Conservation (phyloP, 257 asterid species). For the Fraxinus quadrangulata region DNA sequence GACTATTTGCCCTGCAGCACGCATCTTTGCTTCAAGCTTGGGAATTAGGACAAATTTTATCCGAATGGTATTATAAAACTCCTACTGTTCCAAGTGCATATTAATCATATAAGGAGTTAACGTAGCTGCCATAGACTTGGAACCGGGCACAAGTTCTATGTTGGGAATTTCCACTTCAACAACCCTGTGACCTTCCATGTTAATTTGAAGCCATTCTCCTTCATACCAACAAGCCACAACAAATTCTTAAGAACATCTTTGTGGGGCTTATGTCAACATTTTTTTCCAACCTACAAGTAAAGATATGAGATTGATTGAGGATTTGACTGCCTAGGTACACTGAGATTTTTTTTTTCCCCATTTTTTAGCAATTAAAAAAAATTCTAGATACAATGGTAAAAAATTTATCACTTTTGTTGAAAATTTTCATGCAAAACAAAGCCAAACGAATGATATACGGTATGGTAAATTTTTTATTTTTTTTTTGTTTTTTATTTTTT, state of each 20-base stretch:
- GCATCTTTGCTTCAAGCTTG: slow-evolving; percentile 92
- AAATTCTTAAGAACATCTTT: slow-evolving; percentile 8
- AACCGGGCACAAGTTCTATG: slow-evolving; percentile 61
- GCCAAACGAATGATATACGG: too few species aligned
- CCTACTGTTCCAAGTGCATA: slow-evolving; percentile 16
- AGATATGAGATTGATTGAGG: too few species aligned
- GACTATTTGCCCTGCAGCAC: slow-evolving; percentile 83
- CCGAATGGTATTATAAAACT: slow-evolving; percentile 20
- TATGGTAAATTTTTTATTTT: too few species aligned
- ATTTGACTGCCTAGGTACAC: too few species aligned
- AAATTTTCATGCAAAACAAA: too few species aligned
- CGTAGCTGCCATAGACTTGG: slow-evolving; percentile 47
- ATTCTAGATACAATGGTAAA: too few species aligned
- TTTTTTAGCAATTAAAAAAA: too few species aligned
- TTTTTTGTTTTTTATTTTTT: too few species aligned
- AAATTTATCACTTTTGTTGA: too few species aligned
- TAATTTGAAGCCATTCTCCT: slow-evolving; percentile 96
- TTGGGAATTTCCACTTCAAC: slow-evolving; percentile 95
- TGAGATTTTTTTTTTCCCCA: too few species aligned
- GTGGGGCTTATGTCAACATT: not conserved
- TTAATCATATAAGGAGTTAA: not conserved
- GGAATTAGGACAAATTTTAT: slow-evolving; percentile 19
- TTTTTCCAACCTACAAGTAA: too few species aligned
- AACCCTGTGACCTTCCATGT: slow-evolving; percentile 98
- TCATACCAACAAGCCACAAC: slow-evolving; percentile 61